Conservation (phyloP, 306 rosid species). For the Rosa chinensis region DNA sequence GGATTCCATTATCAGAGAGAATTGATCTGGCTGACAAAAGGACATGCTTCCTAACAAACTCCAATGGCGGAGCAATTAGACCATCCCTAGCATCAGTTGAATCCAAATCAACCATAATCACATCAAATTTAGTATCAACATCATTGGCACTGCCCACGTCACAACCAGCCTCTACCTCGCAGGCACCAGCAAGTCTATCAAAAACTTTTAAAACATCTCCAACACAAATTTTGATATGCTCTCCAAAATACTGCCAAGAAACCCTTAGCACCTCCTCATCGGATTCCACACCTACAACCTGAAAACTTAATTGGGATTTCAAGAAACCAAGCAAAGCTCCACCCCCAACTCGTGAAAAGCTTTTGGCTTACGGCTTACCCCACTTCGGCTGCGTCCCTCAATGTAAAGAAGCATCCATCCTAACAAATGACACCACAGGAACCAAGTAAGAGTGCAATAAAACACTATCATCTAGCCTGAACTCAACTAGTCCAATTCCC, state of each 20-base stretch:
- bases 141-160: neutral
- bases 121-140: conserved; percentile 43
- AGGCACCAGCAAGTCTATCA: conserved; percentile 18
- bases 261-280: conserved; percentile 65
- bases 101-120: conserved; percentile 79
- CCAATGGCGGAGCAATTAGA: conserved; percentile 66
- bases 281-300: conserved; percentile 64
- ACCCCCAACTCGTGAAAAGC: no score
- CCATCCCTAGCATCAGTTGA: conserved; percentile 48
- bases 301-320: conserved; percentile 25
- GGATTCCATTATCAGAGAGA: conserved; percentile 60
- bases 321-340: no score
- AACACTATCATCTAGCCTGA: no score
- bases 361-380: no score
- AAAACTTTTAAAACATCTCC: conserved; percentile 58
- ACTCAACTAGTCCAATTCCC: no score
- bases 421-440: no score
- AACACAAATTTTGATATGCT: conserved; percentile 36
- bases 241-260: conserved; percentile 58
- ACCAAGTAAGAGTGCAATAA: no score
- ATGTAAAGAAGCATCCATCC: no score
- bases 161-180: neutral
- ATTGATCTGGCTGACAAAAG: conserved; percentile 54
- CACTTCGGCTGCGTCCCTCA: no score
- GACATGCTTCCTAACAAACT: conserved; percentile 52